Conservation (phyloP, 2,329 filamentous ascomycete genomes). For the Claviceps africana region DNA sequence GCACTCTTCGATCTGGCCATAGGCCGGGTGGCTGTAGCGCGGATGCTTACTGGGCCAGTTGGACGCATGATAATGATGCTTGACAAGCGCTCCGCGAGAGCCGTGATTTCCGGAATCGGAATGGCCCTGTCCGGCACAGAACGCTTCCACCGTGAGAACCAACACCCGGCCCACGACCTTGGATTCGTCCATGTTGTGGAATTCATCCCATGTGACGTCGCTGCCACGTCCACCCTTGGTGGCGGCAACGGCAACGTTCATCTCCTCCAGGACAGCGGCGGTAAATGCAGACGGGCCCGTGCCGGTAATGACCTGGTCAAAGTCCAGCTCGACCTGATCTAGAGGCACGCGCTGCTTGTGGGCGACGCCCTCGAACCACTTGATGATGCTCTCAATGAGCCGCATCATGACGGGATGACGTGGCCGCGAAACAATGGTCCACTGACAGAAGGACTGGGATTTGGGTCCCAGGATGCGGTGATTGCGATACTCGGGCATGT, state of each 20-base stretch:
- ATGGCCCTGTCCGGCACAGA: constrained; percentile 59
- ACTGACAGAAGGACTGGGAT: constrained; percentile 58
- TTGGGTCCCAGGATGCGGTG: constrained; percentile 55
- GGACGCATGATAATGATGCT: constrained; percentile 63
- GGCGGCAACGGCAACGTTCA: constrained; percentile 26
- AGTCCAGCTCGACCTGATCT: constrained; percentile 49
- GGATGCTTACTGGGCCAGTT: constrained; percentile 56
- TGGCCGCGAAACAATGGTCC: constrained; percentile 61
- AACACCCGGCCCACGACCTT: constrained; percentile 50
- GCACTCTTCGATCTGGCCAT: constrained; percentile 56
- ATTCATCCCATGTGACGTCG: constrained; percentile 45
- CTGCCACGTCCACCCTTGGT: constrained; percentile 14
- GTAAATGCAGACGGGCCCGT: constrained; percentile 61
- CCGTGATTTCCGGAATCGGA: constrained; percentile 60
- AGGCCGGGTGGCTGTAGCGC: constrained; percentile 52
- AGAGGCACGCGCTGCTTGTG: constrained; percentile 44
- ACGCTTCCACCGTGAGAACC: constrained; percentile 56
- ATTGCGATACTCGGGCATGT: constrained; percentile 48
- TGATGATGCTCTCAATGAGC: constrained; percentile 54
- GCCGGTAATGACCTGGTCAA: constrained; percentile 59
- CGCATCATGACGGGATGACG: constrained; percentile 52
- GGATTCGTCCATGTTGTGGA: constrained; percentile 53
- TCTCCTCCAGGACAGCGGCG: constrained; percentile 47
- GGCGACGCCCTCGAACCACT: constrained; percentile 48
- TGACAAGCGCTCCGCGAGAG: constrained; percentile 50